Percentiles rank a stretch among this genome's conserved stretches.
phyloP scores from a whole-genome alignment of 768 basidiomycete species.

The Lactarius vividus region DNA sequence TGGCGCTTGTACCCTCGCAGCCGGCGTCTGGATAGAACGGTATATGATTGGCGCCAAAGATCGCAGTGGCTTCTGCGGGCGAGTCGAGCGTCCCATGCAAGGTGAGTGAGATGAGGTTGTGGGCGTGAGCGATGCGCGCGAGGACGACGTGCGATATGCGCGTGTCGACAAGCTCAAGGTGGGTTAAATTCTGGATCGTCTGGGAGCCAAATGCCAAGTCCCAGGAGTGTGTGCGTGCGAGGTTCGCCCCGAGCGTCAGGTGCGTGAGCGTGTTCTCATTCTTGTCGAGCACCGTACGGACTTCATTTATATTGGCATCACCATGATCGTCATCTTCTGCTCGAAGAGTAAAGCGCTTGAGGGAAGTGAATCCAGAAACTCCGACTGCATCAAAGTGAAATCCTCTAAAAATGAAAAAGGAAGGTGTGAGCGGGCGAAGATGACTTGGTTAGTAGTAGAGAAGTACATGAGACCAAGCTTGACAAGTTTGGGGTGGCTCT shows the following conservation, averaged over 20 bases:
- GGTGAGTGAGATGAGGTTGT: constrained; percentile 58
- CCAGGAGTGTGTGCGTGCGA: constrained; percentile 62
- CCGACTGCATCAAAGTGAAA: constrained; percentile 75
- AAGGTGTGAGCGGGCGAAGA: background rate
- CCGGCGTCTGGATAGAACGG: constrained; percentile 40
- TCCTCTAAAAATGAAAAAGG: constrained; percentile 39
- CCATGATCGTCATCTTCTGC: constrained; percentile 66
- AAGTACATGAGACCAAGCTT: constrained; percentile 58
- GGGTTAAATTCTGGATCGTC: constrained; percentile 64
- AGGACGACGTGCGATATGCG: constrained; percentile 63
- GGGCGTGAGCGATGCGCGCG: constrained; percentile 59
- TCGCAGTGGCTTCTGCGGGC: constrained; percentile 51
- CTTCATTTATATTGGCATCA: constrained; percentile 66
- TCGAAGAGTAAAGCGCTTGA: constrained; percentile 64
- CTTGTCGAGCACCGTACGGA: constrained; percentile 59
- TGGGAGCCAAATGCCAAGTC: constrained; percentile 60
- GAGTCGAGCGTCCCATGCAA: constrained; percentile 66
- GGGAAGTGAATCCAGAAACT: constrained; percentile 57
- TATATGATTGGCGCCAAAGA: constrained; percentile 61
- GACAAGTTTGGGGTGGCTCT: constrained; percentile 51
- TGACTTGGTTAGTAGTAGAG: background rate
- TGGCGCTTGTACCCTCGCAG: background rate
- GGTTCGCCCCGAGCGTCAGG: constrained; percentile 67
- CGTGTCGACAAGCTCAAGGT: constrained; percentile 68
- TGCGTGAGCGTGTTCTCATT: constrained; percentile 57